phyloP scores from a whole-genome alignment of 805 yeast species.

The Candida broadrunensis region DNA sequence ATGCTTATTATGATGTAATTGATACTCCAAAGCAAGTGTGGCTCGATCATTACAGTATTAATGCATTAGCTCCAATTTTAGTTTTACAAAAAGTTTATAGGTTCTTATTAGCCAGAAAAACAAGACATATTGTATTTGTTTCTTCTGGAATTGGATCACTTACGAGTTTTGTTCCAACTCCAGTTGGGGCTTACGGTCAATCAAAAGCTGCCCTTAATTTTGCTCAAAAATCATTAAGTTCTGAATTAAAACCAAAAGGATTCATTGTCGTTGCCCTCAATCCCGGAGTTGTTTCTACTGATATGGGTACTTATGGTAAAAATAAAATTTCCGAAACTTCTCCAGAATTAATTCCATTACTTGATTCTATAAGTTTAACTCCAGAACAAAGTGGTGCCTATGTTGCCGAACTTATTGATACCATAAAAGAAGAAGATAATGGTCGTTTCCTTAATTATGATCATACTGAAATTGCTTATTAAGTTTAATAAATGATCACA shows the following conservation, averaged over 20 bases:
- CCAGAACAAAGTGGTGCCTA: not conserved
- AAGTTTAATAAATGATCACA: too few species aligned
- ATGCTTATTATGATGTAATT: not conserved
- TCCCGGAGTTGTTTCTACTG: slow-evolving; percentile 40
- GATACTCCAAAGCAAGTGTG: not conserved
- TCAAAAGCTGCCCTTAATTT: slow-evolving; percentile 38
- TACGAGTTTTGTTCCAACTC: not conserved
- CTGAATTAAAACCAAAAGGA: slow-evolving; percentile 16
- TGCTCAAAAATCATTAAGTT: slow-evolving; percentile 19
- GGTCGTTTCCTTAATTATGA: not conserved
- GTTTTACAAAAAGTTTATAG: not conserved
- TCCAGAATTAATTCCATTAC: not conserved
- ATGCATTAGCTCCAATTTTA: not conserved
- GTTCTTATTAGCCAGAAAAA: not conserved
- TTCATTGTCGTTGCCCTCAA: slow-evolving; percentile 24
- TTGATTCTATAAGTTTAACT: not conserved
- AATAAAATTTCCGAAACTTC: not conserved
- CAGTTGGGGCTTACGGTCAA: slow-evolving; percentile 23
- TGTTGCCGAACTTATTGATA: not conserved
- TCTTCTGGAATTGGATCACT: not conserved
- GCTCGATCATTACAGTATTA: not conserved
- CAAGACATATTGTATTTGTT: not conserved
- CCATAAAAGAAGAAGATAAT: not conserved
- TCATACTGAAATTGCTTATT: not conserved
- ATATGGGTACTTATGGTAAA: slow-evolving; percentile 16